Evolutionary conservation across 78 protist genomes (phyloP), one percentile per base, ranked within the genome.

Genomic region (Cavenderia fasciculata): DNA sequence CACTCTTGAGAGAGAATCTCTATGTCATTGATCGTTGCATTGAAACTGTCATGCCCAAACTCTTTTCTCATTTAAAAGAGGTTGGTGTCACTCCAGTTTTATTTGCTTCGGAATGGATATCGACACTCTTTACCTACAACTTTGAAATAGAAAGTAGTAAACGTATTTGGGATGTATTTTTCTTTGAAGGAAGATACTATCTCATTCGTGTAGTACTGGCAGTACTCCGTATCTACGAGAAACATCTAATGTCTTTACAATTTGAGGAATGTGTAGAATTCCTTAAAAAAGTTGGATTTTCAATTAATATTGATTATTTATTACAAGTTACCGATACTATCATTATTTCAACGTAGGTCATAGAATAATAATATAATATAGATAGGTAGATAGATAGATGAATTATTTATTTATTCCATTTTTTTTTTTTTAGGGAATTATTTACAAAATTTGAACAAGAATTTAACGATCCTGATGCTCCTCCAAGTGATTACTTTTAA

Each of bases 61-160:
- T 82, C 34, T 82, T 82, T 57, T 82, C 90, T 1, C 90, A 82
- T 68, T 51, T 82, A 12, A 82, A 82, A 56, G 76, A 69, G 56
- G 68, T 82, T 56, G 90, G 90, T 68, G 71, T 82, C 11, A 82
- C 90, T 31, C 90, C 90, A 40, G 90, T 82, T 12, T 43, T 82
- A 57, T 82, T 82, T 82, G 90, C 90, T 41, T 62, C 74, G 12
- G 90, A 82, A 82, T 82, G 90, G 90, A 82, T 82, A 54, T 69
- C 90, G 36, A 82, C 90, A 14, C 31, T 82, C 14, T 82, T 82
- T 69, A 82, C 90, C 38, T 82, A 82, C 33, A 82, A 82, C 33
- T 82, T 82, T 56, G 76, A 65, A n/a, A 29, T 82, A 4, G 47
- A 54, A 27, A 68, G 65, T 29, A 82, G 90, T 34, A 68, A 65